Base-by-base conservation (phyloP, 148 eudicot species). In the Chenopodium album region DNA sequence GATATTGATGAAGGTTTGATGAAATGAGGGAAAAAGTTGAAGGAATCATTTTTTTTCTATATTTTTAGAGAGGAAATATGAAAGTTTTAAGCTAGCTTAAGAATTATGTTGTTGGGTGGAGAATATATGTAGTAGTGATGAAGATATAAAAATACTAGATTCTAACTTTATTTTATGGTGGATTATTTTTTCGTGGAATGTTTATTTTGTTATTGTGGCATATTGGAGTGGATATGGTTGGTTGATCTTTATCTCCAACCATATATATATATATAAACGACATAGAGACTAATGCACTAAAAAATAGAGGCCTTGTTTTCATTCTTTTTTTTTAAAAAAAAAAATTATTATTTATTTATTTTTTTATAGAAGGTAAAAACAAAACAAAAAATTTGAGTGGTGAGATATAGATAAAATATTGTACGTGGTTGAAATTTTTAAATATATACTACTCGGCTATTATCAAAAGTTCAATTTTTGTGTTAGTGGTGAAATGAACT, bases 1-100 rank as follows among this genome's bases (percentile, higher is more conserved):
- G 74, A 52, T 10, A 52, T 14, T 52, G 14, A 6, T 41, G 8
- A 80, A 47, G 64, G 72, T 48, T 70, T 23, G 29, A 26, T 69
- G 64, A 78, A n/a, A 11, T 47, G 31, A 26, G 50, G 28, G 46
- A 59, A 44, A 20, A 72, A 74, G 79, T 76, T 84, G 83, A 70
- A 80, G 73, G 66, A 13, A 80, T n/a, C 83, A 80, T 75, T 4
- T 69, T 81, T 7, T 9, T 48, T 9, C 1, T 7, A 0, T 73
- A 9, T 14, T 46, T 41, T 82, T n/a, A 11, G 22, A 22, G 31
- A 11, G 31, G 14, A 23, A 13, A 17, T 41, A 41, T 4, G 52
- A 19, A 41, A 6, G 44, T 73, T 41, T 41, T 41, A 41, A 41
- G 44, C 44, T 47, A 41, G 52, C 50, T 73, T 23, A 23, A n/a